Conservation (phyloP, 331 rosid genomes). For the Quercus tomentella region DNA sequence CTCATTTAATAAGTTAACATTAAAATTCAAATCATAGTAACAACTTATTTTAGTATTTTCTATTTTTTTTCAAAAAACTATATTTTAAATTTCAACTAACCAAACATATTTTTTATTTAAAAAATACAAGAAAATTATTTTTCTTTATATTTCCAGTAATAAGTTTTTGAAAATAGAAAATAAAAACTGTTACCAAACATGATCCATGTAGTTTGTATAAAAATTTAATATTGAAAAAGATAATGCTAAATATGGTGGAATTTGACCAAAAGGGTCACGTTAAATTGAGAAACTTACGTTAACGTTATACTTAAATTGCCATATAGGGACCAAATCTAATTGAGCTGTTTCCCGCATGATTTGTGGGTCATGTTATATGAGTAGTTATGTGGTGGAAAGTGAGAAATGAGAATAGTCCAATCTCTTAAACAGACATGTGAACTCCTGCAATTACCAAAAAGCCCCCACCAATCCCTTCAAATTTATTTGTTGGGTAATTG, state of each 20-base stretch:
- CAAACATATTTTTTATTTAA: no score
- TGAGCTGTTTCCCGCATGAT: slow-evolving; percentile 75
- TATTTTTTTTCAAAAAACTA: no score
- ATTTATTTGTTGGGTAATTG: slow-evolving; percentile 26
- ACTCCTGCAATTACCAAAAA: slow-evolving; percentile 58
- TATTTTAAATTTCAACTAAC: no score
- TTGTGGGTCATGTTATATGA: slow-evolving; percentile 80
- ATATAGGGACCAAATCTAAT: slow-evolving; percentile 47
- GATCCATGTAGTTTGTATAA: neutral
- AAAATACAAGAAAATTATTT: no score
- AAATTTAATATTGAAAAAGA: neutral
- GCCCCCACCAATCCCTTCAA: slow-evolving; percentile 34
- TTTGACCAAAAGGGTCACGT: slow-evolving; percentile 26
- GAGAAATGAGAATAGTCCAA: slow-evolving; percentile 53
- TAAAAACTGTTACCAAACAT: no score
- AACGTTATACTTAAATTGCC: slow-evolving; percentile 19
- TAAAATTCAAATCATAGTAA: no score
- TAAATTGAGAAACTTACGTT: slow-evolving; percentile 17
- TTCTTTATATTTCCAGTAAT: no score
- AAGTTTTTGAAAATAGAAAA: no score
- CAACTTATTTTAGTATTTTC: no score
- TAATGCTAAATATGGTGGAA: slow-evolving; percentile 16
- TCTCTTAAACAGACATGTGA: slow-evolving; percentile 70
- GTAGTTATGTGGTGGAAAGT: slow-evolving; percentile 85
- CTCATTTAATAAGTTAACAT: no score